Percentiles rank a stretch among this genome's conserved stretches.
Conservation (phyloP, 2,329 filamentous ascomycete genomes). For the Ceratocystis variospora region DNA sequence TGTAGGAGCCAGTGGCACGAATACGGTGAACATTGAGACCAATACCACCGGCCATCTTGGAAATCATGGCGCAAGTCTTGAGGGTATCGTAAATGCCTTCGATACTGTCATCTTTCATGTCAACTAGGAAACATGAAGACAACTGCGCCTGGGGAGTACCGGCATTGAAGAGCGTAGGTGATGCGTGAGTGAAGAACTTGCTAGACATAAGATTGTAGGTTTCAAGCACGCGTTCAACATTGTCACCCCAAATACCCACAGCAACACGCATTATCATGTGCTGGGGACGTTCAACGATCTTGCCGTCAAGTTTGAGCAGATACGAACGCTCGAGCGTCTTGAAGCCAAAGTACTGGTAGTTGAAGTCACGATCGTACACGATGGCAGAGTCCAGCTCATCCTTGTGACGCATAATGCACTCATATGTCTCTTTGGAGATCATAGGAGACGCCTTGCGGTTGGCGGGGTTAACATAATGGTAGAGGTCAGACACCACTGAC, state of each 20-base stretch:
- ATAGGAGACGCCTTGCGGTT: conserved; percentile 75
- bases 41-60: conserved; percentile 97
- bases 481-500: conserved; percentile 83
- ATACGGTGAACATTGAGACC: conserved; percentile 94
- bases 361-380: conserved; percentile 98
- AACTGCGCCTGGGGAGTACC: conserved; percentile 89
- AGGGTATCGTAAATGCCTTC: conserved; percentile 98
- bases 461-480: conserved; percentile 91
- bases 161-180: conserved; percentile 94
- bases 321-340: conserved; percentile 98
- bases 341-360: conserved; percentile 99
- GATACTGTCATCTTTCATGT: conserved; percentile 99
- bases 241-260: conserved; percentile 89
- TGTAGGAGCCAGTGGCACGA: conserved; percentile 93
- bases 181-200: conserved; percentile 97
- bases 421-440: conserved; percentile 85
- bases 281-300: conserved; percentile 92
- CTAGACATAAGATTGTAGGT: conserved; percentile 98
- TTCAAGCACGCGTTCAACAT: conserved; percentile 89
- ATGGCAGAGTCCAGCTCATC: conserved; percentile 98
- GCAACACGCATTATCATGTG: conserved; percentile 99
- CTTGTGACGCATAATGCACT: conserved; percentile 87
- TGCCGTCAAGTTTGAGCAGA: conserved; percentile 84
- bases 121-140: conserved; percentile 95
- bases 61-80: conserved; percentile 99